These are phyloP conservation scores for Epicoccum sorghinum DNA, from an alignment of 2,329 filamentous ascomycete genomes.

Conservation along the genomic window DNA sequence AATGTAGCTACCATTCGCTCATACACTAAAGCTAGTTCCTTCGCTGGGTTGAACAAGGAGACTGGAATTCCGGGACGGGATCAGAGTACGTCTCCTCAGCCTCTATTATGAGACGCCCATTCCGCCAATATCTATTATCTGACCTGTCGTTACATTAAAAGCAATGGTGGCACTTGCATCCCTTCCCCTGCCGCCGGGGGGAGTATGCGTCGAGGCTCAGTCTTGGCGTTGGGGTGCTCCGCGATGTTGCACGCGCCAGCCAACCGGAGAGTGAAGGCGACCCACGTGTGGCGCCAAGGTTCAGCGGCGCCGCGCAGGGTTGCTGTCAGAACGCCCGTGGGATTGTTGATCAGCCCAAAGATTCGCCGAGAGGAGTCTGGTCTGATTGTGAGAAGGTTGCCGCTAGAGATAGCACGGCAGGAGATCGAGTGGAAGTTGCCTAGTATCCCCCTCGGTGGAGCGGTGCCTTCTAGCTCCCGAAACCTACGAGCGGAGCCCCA, in stretches of 20 bases:
- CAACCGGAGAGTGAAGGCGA: conserved; percentile 13
- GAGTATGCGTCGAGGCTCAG: conserved; percentile 9
- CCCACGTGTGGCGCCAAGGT: conserved; percentile 19
- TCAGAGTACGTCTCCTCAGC: not conserved
- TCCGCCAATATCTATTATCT: conserved; percentile 5
- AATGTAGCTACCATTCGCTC: not conserved
- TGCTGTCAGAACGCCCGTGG: conserved; percentile 2
- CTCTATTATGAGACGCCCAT: not conserved
- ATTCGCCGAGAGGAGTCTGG: conserved; percentile 7
- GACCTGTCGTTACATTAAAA: conserved; percentile 7
- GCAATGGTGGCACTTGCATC: conserved; percentile 8
- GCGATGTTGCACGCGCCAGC: conserved; percentile 6
- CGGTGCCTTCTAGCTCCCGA: conserved; percentile 8
- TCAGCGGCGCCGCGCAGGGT: conserved; percentile 10
- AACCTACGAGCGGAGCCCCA: conserved; percentile 9
- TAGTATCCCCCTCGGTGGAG: conserved; percentile 3
- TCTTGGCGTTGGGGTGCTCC: conserved; percentile 10
- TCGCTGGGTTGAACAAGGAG: not conserved
- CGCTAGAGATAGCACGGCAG: conserved; percentile 1
- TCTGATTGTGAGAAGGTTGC: conserved; percentile 1
- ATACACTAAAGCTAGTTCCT: conserved; percentile 2
- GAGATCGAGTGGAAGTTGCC: conserved; percentile 11
- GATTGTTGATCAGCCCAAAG: conserved; percentile 15
- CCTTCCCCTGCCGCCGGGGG: not conserved
- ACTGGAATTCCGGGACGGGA: not conserved